Conservation (phyloP, 305 asterid species). For the Plantago coronopus region DNA sequence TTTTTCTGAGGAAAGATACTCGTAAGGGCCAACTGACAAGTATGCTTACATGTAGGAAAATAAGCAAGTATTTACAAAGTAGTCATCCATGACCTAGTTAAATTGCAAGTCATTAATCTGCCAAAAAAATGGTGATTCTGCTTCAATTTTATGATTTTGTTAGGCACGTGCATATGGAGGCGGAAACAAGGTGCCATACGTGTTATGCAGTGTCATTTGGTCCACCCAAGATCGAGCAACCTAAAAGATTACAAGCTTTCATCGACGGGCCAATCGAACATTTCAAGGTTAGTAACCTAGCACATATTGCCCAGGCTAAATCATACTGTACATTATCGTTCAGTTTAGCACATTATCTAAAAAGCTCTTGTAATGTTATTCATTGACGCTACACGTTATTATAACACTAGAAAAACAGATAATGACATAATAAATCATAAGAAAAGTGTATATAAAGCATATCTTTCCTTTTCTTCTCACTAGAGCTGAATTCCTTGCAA, state of each 20-base stretch:
- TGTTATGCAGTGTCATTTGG: no score
- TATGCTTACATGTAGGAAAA: conserved; percentile 14
- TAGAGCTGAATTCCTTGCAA: no score
- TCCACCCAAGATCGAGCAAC: not conserved
- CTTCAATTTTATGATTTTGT: not conserved
- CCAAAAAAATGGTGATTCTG: not conserved
- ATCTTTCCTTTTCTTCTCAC: no score
- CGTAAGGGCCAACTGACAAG: conserved; percentile 22
- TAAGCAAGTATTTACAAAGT: conserved; percentile 1
- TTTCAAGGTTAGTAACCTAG: conserved; percentile 7
- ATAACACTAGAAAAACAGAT: no score
- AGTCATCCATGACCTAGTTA: conserved; percentile 16
- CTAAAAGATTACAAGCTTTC: not conserved
- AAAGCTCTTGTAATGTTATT: no score
- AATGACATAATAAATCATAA: no score
- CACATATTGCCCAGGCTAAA: no score
- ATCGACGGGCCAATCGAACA: not conserved
- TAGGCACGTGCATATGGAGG: not conserved
- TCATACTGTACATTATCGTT: no score
- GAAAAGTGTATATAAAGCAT: no score
- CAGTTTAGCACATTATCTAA: no score
- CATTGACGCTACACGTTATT: no score
- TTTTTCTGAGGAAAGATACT: conserved; percentile 50
- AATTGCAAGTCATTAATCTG: not conserved
- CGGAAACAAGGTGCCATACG: no score